Conservation (phyloP, 78 protist genomes). For the Pelomyxa schiedti region DNA sequence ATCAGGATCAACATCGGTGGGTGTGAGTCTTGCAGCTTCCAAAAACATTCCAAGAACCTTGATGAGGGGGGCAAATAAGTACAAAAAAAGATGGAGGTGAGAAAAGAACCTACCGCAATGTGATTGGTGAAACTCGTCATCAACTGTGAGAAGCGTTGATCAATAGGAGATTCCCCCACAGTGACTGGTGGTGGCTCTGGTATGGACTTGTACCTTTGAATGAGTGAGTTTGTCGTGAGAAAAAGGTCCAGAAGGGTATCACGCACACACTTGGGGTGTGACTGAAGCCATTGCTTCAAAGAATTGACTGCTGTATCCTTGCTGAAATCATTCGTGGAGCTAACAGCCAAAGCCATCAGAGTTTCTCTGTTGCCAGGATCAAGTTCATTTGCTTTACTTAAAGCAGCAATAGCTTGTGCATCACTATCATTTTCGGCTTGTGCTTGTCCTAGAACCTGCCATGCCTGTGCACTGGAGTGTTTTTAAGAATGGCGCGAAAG, state of each 20-base stretch:
- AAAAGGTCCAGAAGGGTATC: neutral
- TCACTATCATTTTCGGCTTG: conserved; percentile 81
- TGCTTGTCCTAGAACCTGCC: conserved; percentile 67
- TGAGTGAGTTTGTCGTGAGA: no score
- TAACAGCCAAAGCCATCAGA: conserved; percentile 31
- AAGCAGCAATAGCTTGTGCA: conserved; percentile 50
- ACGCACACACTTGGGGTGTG: conserved; percentile 34
- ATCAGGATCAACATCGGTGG: conserved; percentile 58
- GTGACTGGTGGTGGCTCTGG: neutral
- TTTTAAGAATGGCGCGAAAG: conserved; percentile 6
- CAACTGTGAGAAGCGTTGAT: neutral
- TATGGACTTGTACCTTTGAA: neutral
- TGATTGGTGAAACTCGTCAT: neutral
- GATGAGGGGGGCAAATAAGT: conserved; percentile 20
- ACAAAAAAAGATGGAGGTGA: neutral
- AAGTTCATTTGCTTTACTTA: conserved; percentile 24
- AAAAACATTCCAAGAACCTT: conserved; percentile 18
- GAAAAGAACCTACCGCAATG: neutral
- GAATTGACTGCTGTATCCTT: conserved; percentile 54
- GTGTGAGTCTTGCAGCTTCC: conserved; percentile 48
- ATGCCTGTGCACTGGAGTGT: conserved; percentile 45
- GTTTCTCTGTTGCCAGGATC: conserved; percentile 52
- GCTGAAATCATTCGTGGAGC: conserved; percentile 51
- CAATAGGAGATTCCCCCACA: conserved; percentile 2
- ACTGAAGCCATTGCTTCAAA: conserved; percentile 48